Percentiles rank a stretch among this genome's conserved stretches.
Evolutionary conservation across 768 basidiomycete species (phyloP).

Genomic region (Jaapia argillacea): DNA sequence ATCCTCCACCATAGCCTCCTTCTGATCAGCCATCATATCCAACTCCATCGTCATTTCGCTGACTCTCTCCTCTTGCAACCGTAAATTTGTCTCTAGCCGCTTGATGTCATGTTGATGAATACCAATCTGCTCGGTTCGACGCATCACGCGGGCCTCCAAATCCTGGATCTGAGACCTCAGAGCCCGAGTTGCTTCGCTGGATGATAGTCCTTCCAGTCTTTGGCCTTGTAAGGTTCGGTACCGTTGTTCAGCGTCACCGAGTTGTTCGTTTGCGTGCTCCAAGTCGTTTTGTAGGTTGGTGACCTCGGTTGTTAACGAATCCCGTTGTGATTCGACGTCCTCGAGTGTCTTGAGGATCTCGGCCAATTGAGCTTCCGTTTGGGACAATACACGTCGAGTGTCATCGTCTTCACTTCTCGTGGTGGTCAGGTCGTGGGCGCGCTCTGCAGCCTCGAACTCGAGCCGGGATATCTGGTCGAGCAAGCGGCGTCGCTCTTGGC

Average conservation of each 20-base stretch:
- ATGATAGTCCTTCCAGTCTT: slow-evolving; percentile 55
- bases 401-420: slow-evolving; percentile 13
- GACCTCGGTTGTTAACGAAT: slow-evolving; percentile 54
- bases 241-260: slow-evolving; percentile 46
- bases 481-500: background rate
- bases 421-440: too few relatives aligned
- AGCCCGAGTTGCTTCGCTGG: slow-evolving; percentile 37
- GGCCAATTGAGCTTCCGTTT: slow-evolving; percentile 32
- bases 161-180: slow-evolving; percentile 60
- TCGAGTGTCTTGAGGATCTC: slow-evolving; percentile 39
- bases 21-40: slow-evolving; percentile 55
- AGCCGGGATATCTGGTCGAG: slow-evolving; percentile 9
- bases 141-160: slow-evolving; percentile 51
- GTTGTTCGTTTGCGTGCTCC: slow-evolving; percentile 37
- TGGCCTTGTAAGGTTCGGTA: slow-evolving; percentile 55
- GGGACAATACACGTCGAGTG: slow-evolving; percentile 22
- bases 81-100: slow-evolving; percentile 65
- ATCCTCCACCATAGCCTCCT: slow-evolving; percentile 77
- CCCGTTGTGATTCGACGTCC: slow-evolving; percentile 53
- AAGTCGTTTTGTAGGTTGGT: slow-evolving; percentile 57
- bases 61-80: slow-evolving; percentile 66
- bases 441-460: slow-evolving; percentile 13
- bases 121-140: slow-evolving; percentile 66
- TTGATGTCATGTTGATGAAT: slow-evolving; percentile 74
- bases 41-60: slow-evolving; percentile 61